These are phyloP conservation scores for Trypanosoma theileri DNA, from an alignment of 208 protist genomes.

Conservation along the genomic window DNA sequence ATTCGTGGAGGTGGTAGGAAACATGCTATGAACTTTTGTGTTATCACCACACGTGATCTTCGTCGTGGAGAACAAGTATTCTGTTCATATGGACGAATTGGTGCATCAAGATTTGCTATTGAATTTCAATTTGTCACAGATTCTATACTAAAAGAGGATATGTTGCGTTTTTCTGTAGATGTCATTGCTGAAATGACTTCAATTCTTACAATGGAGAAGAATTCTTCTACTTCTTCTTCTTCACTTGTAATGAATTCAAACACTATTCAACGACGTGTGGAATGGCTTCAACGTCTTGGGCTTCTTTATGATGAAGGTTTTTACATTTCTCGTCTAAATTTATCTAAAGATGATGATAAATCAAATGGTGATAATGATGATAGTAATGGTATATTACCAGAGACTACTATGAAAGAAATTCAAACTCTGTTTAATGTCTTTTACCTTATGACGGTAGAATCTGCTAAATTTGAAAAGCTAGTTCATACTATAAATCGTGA, in stretches of 20 bases:
- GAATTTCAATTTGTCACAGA: constrained; percentile 86
- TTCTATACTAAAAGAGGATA: constrained; percentile 48
- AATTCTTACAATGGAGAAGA: not conserved
- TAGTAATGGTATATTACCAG: constrained; percentile 9
- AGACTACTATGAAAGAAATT: constrained; percentile 30
- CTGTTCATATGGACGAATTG: constrained; percentile 80
- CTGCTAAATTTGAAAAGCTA: constrained; percentile 25
- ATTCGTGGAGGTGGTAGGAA: constrained; percentile 77
- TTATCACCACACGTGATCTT: constrained; percentile 59
- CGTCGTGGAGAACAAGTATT: constrained; percentile 73
- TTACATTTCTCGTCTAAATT: constrained; percentile 49
- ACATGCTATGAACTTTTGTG: constrained; percentile 67
- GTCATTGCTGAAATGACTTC: constrained; percentile 26
- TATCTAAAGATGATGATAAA: constrained; percentile 17
- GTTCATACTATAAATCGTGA: constrained; percentile 44
- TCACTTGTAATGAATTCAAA: not conserved
- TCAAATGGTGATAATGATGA: constrained; percentile 10
- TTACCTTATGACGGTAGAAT: constrained; percentile 29
- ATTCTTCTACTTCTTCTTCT: not conserved
- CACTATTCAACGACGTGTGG: constrained; percentile 42
- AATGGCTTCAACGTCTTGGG: constrained; percentile 70
- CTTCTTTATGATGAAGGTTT: constrained; percentile 84
- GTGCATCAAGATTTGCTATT: constrained; percentile 61
- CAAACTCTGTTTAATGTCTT: constrained; percentile 39
- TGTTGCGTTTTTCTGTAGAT: constrained; percentile 60